These are phyloP conservation scores for Saccharomyces hybrid DNA, from an alignment of 1,139 yeast genomes.

Conservation along the genomic window DNA sequence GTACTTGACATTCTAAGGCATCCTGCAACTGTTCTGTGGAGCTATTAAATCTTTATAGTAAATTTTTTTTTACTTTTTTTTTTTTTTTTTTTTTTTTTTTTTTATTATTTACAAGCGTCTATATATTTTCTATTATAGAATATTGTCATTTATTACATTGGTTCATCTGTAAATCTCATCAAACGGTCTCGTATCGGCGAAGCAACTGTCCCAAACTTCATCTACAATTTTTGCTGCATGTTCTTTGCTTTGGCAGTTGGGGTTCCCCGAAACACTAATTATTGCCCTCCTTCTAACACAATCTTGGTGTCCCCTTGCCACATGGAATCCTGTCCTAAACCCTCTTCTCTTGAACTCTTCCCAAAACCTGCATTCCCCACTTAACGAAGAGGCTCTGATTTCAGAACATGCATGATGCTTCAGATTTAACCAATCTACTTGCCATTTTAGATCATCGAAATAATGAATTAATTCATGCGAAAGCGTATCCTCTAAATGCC, in stretches of 20 bases:
- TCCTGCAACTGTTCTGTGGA: neutral
- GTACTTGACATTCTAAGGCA: slow-evolving; percentile 58
- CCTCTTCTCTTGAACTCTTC: slow-evolving; percentile 61
- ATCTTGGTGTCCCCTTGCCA: slow-evolving; percentile 72
- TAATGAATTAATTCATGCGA: slow-evolving; percentile 93
- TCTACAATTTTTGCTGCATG: slow-evolving; percentile 76
- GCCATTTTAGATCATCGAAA: slow-evolving; percentile 81
- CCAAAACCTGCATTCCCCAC: slow-evolving; percentile 92
- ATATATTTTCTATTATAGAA: neutral
- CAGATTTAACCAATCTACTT: slow-evolving; percentile 74
- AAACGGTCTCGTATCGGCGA: slow-evolving; percentile 91
- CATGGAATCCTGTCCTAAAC: slow-evolving; percentile 20
- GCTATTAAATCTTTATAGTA: neutral
- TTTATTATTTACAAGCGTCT: neutral
- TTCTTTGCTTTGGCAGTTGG: slow-evolving; percentile 60
- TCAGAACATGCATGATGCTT: slow-evolving; percentile 96
- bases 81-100: neutral
- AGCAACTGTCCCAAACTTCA: slow-evolving; percentile 88
- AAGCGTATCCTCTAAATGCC: slow-evolving; percentile 83
- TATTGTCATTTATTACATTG: neutral
- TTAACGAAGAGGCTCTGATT: slow-evolving; percentile 82
- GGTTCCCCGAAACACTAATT: slow-evolving; percentile 78
- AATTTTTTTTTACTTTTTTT: neutral
- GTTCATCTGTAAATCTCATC: slow-evolving; percentile 60
- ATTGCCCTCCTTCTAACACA: slow-evolving; percentile 87